phyloP scores from a whole-genome alignment of 2,329 filamentous ascomycete genomes.

The Cryphonectria parasitica region DNA sequence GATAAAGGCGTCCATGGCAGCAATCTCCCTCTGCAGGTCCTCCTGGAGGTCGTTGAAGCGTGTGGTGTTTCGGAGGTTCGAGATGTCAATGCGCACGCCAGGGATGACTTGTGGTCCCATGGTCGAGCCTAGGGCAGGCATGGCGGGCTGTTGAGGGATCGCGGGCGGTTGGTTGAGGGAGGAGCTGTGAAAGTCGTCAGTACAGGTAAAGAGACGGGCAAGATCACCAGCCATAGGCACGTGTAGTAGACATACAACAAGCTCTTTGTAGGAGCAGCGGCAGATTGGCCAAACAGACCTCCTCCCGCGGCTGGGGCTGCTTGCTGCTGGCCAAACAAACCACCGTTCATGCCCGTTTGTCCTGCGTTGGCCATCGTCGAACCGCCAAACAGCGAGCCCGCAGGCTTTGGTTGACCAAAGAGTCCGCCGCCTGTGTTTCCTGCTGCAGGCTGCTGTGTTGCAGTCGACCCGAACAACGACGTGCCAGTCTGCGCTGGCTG shows the following conservation, averaged over 20 bases:
- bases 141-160: conserved; percentile 31
- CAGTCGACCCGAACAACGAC: conserved; percentile 39
- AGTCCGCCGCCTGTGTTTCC: conserved; percentile 29
- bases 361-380: conserved; percentile 31
- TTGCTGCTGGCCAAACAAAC: conserved; percentile 40
- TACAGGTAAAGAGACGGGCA: background rate
- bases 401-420: conserved; percentile 36
- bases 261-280: conserved; percentile 29
- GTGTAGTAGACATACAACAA: conserved; percentile 34
- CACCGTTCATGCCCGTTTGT: conserved; percentile 37
- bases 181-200: conserved; percentile 6
- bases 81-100: conserved; percentile 77
- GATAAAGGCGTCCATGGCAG: conserved; percentile 78
- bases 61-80: conserved; percentile 81
- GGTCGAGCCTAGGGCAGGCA: conserved; percentile 35
- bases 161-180: conserved; percentile 31
- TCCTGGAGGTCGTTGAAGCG: conserved; percentile 90
- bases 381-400: conserved; percentile 29
- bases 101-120: conserved; percentile 63
- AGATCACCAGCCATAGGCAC: background rate
- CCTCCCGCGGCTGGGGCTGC: conserved; percentile 20
- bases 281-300: conserved; percentile 31
- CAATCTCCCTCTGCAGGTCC: conserved; percentile 77
- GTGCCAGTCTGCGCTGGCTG: conserved; percentile 34
- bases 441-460: conserved; percentile 31